Conservation (phyloP, 2,329 filamentous ascomycete species). For the Gnomoniopsis smithogilvyi region DNA sequence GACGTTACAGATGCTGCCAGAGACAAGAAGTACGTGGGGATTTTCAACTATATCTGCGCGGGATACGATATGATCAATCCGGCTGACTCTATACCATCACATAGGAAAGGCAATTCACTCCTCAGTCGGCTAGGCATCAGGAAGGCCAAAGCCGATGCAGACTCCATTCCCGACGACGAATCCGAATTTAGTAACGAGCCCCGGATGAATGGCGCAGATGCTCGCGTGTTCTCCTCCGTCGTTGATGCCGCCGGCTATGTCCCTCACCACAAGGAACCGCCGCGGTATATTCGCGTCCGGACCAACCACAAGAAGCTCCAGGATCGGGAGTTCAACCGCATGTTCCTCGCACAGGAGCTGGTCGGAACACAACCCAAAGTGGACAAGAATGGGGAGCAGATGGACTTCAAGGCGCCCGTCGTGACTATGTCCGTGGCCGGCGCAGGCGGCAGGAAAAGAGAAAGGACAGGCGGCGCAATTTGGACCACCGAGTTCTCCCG, state of each 20-base stretch:
- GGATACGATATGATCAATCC: neutral
- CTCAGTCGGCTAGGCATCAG: slow-evolving; percentile 79
- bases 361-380: slow-evolving; percentile 48
- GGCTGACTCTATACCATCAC: slow-evolving; percentile 15
- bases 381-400: slow-evolving; percentile 23
- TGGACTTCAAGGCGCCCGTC: slow-evolving; percentile 21
- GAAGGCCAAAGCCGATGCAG: slow-evolving; percentile 63
- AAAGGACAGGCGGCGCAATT: slow-evolving; percentile 62
- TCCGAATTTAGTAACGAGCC: slow-evolving; percentile 66
- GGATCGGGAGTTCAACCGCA: slow-evolving; percentile 73
- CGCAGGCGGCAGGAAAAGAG: slow-evolving; percentile 37
- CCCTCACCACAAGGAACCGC: slow-evolving; percentile 82
- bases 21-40: slow-evolving; percentile 63
- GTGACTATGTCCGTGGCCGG: slow-evolving; percentile 27
- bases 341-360: slow-evolving; percentile 94
- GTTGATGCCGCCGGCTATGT: slow-evolving; percentile 73
- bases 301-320: slow-evolving; percentile 69
- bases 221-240: slow-evolving; percentile 75
- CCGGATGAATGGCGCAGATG: slow-evolving; percentile 77
- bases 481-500: slow-evolving; percentile 94
- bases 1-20: slow-evolving; percentile 40
- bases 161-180: slow-evolving; percentile 49
- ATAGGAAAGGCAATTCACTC: slow-evolving; percentile 84
- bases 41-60: neutral
- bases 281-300: slow-evolving; percentile 84